Percentiles rank a stretch among this genome's conserved stretches.
Conservation (phyloP, 2,329 filamentous ascomycete genomes). For the Epichloe amarillans region DNA sequence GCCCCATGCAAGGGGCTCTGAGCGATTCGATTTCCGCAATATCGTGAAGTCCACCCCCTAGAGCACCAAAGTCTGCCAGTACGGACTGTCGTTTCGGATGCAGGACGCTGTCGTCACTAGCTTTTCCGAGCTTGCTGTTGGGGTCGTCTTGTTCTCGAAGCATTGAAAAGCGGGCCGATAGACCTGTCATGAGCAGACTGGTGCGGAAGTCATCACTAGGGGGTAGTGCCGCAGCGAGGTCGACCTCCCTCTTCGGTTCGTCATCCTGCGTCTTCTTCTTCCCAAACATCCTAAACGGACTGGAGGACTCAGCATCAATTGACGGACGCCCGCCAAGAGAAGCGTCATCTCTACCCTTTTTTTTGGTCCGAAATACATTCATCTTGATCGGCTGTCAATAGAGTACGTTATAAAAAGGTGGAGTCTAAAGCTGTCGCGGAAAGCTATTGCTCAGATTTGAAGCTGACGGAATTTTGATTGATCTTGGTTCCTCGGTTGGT, state of each 20-base stretch:
- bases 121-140: slow-evolving; percentile 77
- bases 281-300: slow-evolving; percentile 41
- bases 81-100: slow-evolving; percentile 71
- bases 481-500: background rate
- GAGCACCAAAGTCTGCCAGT: slow-evolving; percentile 53
- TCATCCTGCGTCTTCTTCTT: slow-evolving; percentile 41
- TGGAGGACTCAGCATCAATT: slow-evolving; percentile 39
- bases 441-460: background rate
- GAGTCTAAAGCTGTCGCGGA: background rate
- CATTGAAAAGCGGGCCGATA: slow-evolving; percentile 96
- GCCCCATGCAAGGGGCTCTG: slow-evolving; percentile 43
- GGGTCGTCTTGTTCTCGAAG: slow-evolving; percentile 89
- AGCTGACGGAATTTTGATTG: background rate
- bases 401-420: background rate
- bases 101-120: slow-evolving; percentile 86
- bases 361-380: slow-evolving; percentile 70
- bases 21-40: slow-evolving; percentile 88
- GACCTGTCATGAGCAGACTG: slow-evolving; percentile 86
- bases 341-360: slow-evolving; percentile 49
- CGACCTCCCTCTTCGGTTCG: slow-evolving; percentile 52
- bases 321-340: slow-evolving; percentile 33
- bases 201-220: slow-evolving; percentile 82
- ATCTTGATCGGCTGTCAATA: slow-evolving; percentile 20
- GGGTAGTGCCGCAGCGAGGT: slow-evolving; percentile 68
- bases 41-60: slow-evolving; percentile 50